phyloP scores from a whole-genome alignment of 495 filamentous ascomycete genomes.

The Podospora pseudoanserina region DNA sequence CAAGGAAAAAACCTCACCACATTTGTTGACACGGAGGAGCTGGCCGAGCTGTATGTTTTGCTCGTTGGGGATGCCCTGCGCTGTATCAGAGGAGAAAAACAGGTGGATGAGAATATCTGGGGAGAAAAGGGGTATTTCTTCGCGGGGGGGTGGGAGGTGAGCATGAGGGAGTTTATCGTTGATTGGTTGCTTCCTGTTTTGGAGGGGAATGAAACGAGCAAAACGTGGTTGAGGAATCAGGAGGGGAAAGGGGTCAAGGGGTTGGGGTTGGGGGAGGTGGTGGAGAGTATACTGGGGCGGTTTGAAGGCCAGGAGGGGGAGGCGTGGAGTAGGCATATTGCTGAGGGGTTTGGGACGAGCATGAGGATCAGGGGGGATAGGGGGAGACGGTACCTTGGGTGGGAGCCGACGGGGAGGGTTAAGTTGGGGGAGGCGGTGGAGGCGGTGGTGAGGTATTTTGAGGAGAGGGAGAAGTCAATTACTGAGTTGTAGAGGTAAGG shows the following conservation, averaged over 20 bases:
- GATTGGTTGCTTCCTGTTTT: conserved; percentile 1
- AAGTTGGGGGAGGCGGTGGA: conserved; percentile 6
- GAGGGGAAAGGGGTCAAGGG: neutral
- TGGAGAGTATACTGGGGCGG: conserved; percentile 6
- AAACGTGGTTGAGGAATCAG: neutral
- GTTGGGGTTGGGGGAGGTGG: conserved; percentile 2
- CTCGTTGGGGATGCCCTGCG: conserved; percentile 8
- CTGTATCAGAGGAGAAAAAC: neutral
- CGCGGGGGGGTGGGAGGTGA: conserved; percentile 7
- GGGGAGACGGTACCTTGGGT: conserved; percentile 8
- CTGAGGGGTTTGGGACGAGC: conserved; percentile 17
- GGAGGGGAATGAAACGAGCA: neutral
- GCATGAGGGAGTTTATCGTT: conserved; percentile 11
- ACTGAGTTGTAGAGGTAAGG: too few relatives aligned
- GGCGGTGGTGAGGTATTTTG: neutral
- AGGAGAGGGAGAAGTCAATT: neutral
- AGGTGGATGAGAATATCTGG: conserved; percentile 7
- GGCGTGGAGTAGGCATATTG: conserved; percentile 16
- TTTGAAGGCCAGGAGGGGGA: neutral
- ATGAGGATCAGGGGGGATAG: conserved; percentile 13
- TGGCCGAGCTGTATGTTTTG: conserved; percentile 15
- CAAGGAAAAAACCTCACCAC: conserved; percentile 11
- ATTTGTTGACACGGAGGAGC: conserved; percentile 15
- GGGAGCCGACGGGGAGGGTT: conserved; percentile 1
- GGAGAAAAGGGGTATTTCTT: conserved; percentile 16